Evolutionary conservation across 2,329 filamentous ascomycete genomes (phyloP).

Genomic region (Penicillium sp.): DNA sequence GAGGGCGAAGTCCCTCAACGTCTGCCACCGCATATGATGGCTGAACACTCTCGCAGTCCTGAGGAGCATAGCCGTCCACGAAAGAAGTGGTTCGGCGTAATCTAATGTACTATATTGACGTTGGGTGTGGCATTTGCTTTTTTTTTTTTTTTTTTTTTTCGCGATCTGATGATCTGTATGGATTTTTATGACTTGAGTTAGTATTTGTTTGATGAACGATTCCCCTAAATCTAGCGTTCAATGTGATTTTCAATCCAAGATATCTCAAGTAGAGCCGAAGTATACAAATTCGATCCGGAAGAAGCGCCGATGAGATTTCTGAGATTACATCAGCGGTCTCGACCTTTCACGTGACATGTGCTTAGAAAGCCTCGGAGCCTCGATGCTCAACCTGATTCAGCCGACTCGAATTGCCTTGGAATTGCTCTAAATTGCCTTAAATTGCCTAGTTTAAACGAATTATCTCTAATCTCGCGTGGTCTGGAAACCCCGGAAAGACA

Average conservation of each 20-base stretch:
- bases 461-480: background rate
- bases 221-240: background rate
- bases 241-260: background rate
- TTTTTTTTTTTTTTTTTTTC: background rate
- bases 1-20: constrained; percentile 17
- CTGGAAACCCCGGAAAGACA: constrained; percentile 2
- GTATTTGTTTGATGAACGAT: background rate
- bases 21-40: constrained; percentile 8
- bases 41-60: constrained; percentile 1
- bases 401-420: background rate
- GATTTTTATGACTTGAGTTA: constrained; percentile 1
- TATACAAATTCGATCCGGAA: background rate
- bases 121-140: background rate
- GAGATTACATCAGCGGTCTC: constrained; percentile 10
- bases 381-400: background rate
- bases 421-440: background rate
- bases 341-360: constrained; percentile 4
- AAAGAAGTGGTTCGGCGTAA: constrained; percentile 35
- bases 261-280: background rate
- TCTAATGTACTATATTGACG: constrained; percentile 21
- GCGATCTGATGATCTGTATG: constrained; percentile 6
- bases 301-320: background rate
- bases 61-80: constrained; percentile 20
- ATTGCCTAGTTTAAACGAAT: background rate
- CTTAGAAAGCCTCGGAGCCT: constrained; percentile 6